A percentile compares a stretch with the other conserved stretches of the same genome.
Evolutionary conservation across 352 stramenopile genomes (phyloP).

Genomic region (Globisporangium orthogonon): DNA sequence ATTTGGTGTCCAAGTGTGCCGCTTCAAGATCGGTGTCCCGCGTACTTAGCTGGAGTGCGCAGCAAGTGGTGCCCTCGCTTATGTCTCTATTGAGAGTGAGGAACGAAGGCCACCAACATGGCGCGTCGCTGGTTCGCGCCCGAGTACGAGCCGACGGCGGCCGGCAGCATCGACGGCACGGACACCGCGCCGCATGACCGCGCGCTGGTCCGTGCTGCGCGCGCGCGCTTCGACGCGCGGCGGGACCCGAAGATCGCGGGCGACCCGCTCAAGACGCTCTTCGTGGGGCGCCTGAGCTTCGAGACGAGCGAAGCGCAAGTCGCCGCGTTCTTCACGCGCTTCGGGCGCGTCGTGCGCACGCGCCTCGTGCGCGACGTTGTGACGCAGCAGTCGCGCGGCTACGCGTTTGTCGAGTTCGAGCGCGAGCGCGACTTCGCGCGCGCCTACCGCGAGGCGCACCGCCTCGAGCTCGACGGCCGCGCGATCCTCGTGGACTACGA

Average conservation of each 20-base stretch:
- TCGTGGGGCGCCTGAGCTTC: slow-evolving; percentile 59
- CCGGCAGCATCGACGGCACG: slow-evolving; percentile 68
- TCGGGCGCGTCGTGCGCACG: slow-evolving; percentile 37
- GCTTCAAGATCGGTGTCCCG: background rate
- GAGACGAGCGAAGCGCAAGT: slow-evolving; percentile 51
- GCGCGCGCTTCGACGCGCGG: slow-evolving; percentile 39
- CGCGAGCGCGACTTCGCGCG: slow-evolving; percentile 43
- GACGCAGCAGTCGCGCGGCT: slow-evolving; percentile 60
- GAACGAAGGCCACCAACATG: background rate
- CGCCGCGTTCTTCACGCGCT: slow-evolving; percentile 30
- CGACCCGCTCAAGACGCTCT: slow-evolving; percentile 61
- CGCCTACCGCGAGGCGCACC: slow-evolving; percentile 54
- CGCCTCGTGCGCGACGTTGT: slow-evolving; percentile 62
- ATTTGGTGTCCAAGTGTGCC: background rate
- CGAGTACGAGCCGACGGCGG: slow-evolving; percentile 59
- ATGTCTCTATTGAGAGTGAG: too few relatives aligned
- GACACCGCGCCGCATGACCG: slow-evolving; percentile 58
- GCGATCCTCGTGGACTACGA: slow-evolving; percentile 74
- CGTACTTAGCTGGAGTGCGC: too few relatives aligned
- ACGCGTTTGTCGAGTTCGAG: slow-evolving; percentile 76
- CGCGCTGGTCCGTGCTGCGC: slow-evolving; percentile 44
- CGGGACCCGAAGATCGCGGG: slow-evolving; percentile 57
- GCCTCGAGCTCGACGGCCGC: slow-evolving; percentile 47
- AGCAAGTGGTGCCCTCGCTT: too few relatives aligned
- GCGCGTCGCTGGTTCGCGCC: slow-evolving; percentile 48